These are phyloP conservation scores for Naganishia vaughanmartiniae DNA, from an alignment of 768 basidiomycete species.

Conservation along the genomic window DNA sequence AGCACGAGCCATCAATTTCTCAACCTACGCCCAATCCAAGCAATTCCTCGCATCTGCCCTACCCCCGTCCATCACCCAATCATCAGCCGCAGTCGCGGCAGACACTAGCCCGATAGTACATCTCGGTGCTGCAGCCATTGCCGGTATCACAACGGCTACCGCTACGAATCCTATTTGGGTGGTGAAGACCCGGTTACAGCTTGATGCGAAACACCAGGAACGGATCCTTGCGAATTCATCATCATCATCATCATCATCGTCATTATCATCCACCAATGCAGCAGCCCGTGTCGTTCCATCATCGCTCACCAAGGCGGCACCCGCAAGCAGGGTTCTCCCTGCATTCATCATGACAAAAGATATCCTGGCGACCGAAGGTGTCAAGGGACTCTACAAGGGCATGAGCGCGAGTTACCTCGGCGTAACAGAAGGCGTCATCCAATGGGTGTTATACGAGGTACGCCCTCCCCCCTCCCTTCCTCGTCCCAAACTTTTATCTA, in stretches of 20 bases:
- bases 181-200: conserved; percentile 91
- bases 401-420: conserved; percentile 91
- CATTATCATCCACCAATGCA: conserved; percentile 32
- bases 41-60: conserved; percentile 78
- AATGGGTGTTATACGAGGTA: conserved; percentile 91
- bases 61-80: conserved; percentile 38
- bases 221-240: conserved; percentile 34
- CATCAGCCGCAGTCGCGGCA: conserved; percentile 58
- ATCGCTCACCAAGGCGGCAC: conserved; percentile 4
- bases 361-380: conserved; percentile 76
- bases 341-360: conserved; percentile 58
- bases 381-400: conserved; percentile 89
- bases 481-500: not conserved
- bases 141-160: conserved; percentile 73
- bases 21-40: conserved; percentile 95
- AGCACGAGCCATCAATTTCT: conserved; percentile 92
- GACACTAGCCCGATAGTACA: conserved; percentile 82
- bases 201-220: conserved; percentile 52
- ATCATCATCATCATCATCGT: conserved; percentile 34
- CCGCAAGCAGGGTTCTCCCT: conserved; percentile 31
- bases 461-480: conserved; percentile 11
- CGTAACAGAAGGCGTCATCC: conserved; percentile 91
- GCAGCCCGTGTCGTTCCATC: not conserved
- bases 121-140: conserved; percentile 76
- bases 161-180: conserved; percentile 99